Evolutionary conservation across 192 early-diverging fungal genomes (phyloP).

Genomic region (Rhizoclosmatium globosum): DNA sequence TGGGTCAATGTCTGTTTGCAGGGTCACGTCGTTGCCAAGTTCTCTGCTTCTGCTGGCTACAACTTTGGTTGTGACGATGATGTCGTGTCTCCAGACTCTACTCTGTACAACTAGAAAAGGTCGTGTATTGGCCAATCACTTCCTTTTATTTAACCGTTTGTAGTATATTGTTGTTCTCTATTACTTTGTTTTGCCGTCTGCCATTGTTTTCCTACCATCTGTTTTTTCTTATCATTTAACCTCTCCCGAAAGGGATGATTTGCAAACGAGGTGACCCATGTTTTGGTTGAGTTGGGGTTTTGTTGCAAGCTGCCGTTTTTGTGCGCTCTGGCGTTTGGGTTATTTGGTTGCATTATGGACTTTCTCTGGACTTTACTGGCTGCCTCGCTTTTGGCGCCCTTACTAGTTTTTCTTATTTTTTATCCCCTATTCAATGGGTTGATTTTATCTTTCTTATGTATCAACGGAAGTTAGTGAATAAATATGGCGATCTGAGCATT

Average conservation of each 20-base stretch:
- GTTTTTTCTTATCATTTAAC: background rate
- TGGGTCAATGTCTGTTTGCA: slow-evolving; percentile 13
- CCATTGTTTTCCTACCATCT: background rate
- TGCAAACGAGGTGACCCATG: background rate
- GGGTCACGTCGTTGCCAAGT: slow-evolving; percentile 15
- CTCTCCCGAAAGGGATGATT: background rate
- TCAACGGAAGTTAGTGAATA: background rate
- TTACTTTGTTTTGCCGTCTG: background rate
- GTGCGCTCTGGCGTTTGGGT: background rate
- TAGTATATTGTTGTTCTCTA: background rate
- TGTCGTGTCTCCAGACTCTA: background rate
- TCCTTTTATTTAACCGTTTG: background rate
- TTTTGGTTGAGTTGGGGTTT: background rate
- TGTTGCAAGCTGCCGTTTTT: background rate
- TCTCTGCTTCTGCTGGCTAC: slow-evolving; percentile 12
- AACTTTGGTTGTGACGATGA: slow-evolving; percentile 33
- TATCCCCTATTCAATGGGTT: background rate
- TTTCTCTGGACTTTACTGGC: slow-evolving; percentile 1
- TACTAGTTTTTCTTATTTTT: background rate
- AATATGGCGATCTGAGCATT: no score
- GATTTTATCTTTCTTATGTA: background rate
- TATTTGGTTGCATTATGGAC: slow-evolving; percentile 31
- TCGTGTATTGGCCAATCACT: background rate
- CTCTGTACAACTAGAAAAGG: slow-evolving; percentile 16
- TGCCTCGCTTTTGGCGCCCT: background rate